Evolutionary conservation across 148 eudicot genomes (phyloP).

Genomic region (Pouteria glomerata): DNA sequence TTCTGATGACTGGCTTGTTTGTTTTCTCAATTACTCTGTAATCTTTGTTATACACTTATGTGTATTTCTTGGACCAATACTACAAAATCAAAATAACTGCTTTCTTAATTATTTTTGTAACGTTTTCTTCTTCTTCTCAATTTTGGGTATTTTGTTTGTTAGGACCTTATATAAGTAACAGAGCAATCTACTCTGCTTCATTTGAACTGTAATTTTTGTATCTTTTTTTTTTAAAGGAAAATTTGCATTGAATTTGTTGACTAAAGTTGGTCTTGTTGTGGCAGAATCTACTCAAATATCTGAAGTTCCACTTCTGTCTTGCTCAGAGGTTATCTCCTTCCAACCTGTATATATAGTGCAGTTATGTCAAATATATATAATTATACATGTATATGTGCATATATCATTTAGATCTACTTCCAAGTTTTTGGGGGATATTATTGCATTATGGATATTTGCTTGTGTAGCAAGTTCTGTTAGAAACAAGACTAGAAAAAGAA

Average conservation of each 20-base stretch:
- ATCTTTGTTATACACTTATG: no score
- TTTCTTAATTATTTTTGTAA: background rate
- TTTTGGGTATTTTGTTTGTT: background rate
- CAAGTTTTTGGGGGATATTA: background rate
- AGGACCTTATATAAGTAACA: background rate
- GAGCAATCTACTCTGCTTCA: background rate
- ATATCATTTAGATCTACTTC: background rate
- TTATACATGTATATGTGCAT: background rate
- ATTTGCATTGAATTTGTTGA: background rate
- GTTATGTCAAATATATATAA: background rate
- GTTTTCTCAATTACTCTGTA: background rate
- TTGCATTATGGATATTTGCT: background rate
- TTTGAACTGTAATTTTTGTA: background rate
- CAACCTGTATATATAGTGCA: background rate
- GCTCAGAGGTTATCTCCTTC: constrained; percentile 46
- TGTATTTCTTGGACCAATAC: background rate
- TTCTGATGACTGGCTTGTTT: background rate
- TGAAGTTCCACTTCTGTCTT: constrained; percentile 60
- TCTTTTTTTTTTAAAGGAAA: background rate
- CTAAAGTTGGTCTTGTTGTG: constrained; percentile 10
- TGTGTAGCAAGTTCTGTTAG: background rate
- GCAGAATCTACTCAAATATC: constrained; percentile 33
- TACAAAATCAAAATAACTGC: background rate
- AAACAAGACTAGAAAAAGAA: background rate
- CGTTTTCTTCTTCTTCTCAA: background rate